These are phyloP conservation scores for Haematococcus lacustris DNA, from an alignment of 139 green algal genomes.

Conservation along the genomic window DNA sequence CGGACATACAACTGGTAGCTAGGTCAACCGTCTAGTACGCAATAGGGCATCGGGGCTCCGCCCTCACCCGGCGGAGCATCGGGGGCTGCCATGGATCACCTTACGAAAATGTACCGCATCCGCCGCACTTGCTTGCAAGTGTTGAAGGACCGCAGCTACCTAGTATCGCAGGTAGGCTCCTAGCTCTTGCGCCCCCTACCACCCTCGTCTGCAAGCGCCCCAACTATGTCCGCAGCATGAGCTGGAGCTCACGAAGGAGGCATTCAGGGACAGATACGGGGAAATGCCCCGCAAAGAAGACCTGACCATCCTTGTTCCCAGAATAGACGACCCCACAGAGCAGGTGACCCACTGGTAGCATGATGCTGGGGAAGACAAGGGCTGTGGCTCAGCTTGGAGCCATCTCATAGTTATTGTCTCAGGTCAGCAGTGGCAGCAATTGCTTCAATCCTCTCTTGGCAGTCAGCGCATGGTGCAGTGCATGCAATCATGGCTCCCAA, in stretches of 20 bases:
- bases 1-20: too few species aligned
- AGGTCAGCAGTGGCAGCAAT: neutral
- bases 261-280: conserved; percentile 72
- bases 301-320: conserved; percentile 70
- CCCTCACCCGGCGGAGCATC: neutral
- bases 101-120: conserved; percentile 59
- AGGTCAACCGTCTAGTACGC: too few species aligned
- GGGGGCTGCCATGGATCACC: conserved; percentile 48
- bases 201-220: neutral
- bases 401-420: neutral
- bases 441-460: neutral
- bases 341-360: conserved; percentile 34
- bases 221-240: conserved; percentile 49
- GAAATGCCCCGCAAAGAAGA: conserved; percentile 72
- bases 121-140: conserved; percentile 83
- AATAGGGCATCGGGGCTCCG: too few species aligned
- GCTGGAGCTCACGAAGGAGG: conserved; percentile 55
- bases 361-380: neutral
- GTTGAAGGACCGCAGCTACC: conserved; percentile 84
- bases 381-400: neutral
- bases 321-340: conserved; percentile 67
- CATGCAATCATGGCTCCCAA: neutral
- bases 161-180: conserved; percentile 60
- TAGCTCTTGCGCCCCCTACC: neutral
- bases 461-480: neutral